A percentile compares a stretch with the other conserved stretches of the same genome.
Evolutionary conservation across 495 filamentous ascomycete species (phyloP).

Genomic region (Aspergillus funiculosus): DNA sequence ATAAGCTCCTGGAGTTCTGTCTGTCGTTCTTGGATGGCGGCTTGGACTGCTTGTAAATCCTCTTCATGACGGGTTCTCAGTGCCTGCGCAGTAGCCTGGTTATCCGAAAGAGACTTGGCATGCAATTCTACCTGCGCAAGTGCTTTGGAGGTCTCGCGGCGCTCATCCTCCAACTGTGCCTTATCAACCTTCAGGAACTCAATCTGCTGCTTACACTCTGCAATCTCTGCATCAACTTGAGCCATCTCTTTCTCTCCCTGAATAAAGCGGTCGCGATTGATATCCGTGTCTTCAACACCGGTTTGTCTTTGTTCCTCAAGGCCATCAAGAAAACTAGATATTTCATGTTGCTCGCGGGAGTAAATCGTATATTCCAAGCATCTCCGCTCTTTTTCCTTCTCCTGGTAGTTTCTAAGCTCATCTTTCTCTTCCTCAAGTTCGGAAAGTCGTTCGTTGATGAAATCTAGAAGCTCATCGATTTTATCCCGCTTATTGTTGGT

Average conservation of each 20-base stretch:
- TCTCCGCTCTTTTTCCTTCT: slow-evolving; percentile 87
- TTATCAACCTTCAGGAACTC: slow-evolving; percentile 86
- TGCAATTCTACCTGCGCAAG: slow-evolving; percentile 82
- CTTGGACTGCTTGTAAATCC: slow-evolving; percentile 66
- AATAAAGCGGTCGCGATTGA: slow-evolving; percentile 69
- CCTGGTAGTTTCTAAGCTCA: slow-evolving; percentile 84
- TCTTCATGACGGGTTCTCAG: slow-evolving; percentile 61
- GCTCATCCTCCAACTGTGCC: slow-evolving; percentile 81
- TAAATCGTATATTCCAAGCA: slow-evolving; percentile 94
- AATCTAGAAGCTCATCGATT: slow-evolving; percentile 86
- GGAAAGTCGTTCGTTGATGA: slow-evolving; percentile 80
- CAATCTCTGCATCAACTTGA: slow-evolving; percentile 69
- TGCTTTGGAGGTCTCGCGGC: slow-evolving; percentile 66
- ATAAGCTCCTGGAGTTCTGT: slow-evolving; percentile 63
- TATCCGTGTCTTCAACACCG: slow-evolving; percentile 76
- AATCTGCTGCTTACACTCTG: slow-evolving; percentile 70
- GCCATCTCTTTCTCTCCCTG: slow-evolving; percentile 76
- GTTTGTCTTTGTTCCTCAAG: slow-evolving; percentile 76
- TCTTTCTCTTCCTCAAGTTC: slow-evolving; percentile 98
- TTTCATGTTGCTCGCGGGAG: slow-evolving; percentile 76
- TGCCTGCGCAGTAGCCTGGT: slow-evolving; percentile 71
- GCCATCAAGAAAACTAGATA: slow-evolving; percentile 68
- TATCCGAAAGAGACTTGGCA: slow-evolving; percentile 72
- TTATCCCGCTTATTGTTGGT: slow-evolving; percentile 90
- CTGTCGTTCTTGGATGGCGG: slow-evolving; percentile 71